A percentile compares a stretch with the other conserved stretches of the same genome.
Evolutionary conservation across 2,329 filamentous ascomycete species (phyloP).

Genomic region (Lasiodiplodia citricola): DNA sequence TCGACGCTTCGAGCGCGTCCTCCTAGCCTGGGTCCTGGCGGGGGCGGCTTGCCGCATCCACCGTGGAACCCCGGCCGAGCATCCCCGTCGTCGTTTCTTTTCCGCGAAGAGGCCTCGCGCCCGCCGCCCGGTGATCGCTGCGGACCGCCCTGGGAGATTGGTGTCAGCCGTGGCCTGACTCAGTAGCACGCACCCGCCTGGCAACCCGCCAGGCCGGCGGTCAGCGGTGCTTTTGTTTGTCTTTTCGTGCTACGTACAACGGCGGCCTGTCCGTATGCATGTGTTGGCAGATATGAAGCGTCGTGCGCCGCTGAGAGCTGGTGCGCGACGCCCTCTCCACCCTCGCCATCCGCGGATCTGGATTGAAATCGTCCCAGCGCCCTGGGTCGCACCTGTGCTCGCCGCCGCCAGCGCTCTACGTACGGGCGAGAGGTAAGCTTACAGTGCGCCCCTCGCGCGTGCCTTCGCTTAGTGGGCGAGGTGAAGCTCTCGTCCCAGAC

Average conservation of each 20-base stretch:
- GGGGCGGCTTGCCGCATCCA: conserved; percentile 17
- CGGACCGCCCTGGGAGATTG: conserved; percentile 6
- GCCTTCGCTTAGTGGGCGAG: not conserved
- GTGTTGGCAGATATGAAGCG: conserved; percentile 13
- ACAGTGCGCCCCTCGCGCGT: conserved; percentile 1
- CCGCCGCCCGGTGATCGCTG: conserved; percentile 6
- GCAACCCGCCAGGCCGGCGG: conserved; percentile 5
- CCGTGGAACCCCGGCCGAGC: conserved; percentile 12
- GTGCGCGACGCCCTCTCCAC: conserved; percentile 16
- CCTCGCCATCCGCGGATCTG: conserved; percentile 22
- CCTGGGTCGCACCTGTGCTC: conserved; percentile 20
- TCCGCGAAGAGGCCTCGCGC: not conserved
- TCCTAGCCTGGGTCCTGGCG: conserved; percentile 2
- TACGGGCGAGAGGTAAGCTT: conserved; percentile 8
- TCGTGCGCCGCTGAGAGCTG: not conserved
- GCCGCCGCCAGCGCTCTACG: conserved; percentile 9
- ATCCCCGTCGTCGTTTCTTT: conserved; percentile 17
- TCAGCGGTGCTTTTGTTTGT: conserved; percentile 19
- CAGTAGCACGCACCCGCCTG: conserved; percentile 6
- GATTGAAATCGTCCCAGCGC: conserved; percentile 11
- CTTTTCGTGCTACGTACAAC: conserved; percentile 20
- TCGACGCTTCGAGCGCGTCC: not conserved
- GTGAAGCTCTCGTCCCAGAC: not conserved
- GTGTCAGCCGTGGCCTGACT: conserved; percentile 18
- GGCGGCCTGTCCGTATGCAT: conserved; percentile 21